These are phyloP conservation scores for Aspergillus sp. DNA, from an alignment of 2,329 filamentous ascomycete genomes.

Conservation along the genomic window DNA sequence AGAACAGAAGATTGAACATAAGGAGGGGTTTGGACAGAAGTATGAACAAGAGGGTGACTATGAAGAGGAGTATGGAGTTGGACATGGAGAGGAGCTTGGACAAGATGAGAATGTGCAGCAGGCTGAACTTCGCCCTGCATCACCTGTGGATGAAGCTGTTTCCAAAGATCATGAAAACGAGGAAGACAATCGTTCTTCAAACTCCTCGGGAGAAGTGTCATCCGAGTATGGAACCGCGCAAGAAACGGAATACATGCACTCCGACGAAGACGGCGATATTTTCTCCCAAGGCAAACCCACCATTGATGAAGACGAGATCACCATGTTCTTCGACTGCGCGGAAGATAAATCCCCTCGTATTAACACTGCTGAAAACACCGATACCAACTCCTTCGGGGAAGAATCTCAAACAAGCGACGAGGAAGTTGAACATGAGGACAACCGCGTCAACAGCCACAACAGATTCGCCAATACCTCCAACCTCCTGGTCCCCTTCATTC, in stretches of 20 bases:
- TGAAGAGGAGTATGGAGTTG: constrained; percentile 7
- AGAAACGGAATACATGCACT: not conserved
- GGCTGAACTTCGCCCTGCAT: not conserved
- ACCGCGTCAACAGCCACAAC: not conserved
- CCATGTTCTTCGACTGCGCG: not conserved
- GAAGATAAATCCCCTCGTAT: not conserved
- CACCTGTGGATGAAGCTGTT: not conserved
- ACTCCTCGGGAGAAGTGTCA: not conserved
- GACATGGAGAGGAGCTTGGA: not conserved
- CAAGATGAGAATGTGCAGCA: not conserved
- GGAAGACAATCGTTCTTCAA: not conserved
- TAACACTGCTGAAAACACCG: not conserved
- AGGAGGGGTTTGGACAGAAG: constrained; percentile 3
- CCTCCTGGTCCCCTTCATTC: constrained; percentile 13
- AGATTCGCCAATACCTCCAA: not conserved
- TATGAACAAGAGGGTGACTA: constrained; percentile 3
- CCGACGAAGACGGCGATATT: not conserved
- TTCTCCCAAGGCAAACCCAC: not conserved
- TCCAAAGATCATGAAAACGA: not conserved
- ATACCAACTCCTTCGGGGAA: not conserved
- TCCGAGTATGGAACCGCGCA: not conserved
- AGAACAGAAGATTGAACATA: constrained; percentile 2
- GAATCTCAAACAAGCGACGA: not conserved
- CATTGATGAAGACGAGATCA: not conserved
- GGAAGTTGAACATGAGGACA: constrained; percentile 1